Evolutionary conservation across 352 stramenopile species (phyloP).

Genomic region (Globisporangium yorkense): DNA sequence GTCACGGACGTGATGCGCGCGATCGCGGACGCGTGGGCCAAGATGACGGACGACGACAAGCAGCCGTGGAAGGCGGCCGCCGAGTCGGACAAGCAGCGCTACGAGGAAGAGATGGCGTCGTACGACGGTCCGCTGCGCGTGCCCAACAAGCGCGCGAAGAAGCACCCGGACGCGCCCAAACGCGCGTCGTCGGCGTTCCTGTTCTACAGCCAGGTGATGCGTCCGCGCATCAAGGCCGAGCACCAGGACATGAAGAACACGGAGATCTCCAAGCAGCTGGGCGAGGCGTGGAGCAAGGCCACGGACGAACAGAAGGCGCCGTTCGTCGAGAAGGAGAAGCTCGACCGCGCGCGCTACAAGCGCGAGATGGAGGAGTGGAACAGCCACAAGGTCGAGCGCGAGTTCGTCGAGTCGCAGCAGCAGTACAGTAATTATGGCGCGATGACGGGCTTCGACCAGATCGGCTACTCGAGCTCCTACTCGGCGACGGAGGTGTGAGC

Average conservation of each 20-base stretch:
- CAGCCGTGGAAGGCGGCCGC: slow-evolving; percentile 90
- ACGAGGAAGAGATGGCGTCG: slow-evolving; percentile 91
- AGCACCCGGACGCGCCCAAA: slow-evolving; percentile 92
- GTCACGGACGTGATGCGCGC: slow-evolving; percentile 90
- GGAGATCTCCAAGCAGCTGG: slow-evolving; percentile 93
- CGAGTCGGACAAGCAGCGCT: slow-evolving; percentile 92
- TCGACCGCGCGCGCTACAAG: slow-evolving; percentile 91
- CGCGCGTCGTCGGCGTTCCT: slow-evolving; percentile 93
- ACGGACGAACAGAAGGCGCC: slow-evolving; percentile 88
- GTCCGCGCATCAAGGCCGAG: slow-evolving; percentile 85
- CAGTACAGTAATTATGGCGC: slow-evolving; percentile 76
- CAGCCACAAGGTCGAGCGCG: slow-evolving; percentile 73
- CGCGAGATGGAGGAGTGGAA: slow-evolving; percentile 92
- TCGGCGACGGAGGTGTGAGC: slow-evolving; percentile 54
- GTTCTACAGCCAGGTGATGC: slow-evolving; percentile 91
- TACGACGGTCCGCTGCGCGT: slow-evolving; percentile 90
- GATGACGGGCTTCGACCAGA: slow-evolving; percentile 80
- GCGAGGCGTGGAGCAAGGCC: slow-evolving; percentile 90
- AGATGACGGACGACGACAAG: slow-evolving; percentile 89
- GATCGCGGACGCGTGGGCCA: slow-evolving; percentile 87
- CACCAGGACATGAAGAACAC: slow-evolving; percentile 95
- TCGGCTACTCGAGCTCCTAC: slow-evolving; percentile 69
- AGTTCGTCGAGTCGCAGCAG: slow-evolving; percentile 79
- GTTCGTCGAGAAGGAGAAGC: slow-evolving; percentile 90
- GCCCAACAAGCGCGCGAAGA: slow-evolving; percentile 93